Evolutionary conservation across 148 eudicot species (phyloP), one percentile per base, ranked within the genome.

Genomic region (Spergularia marina): DNA sequence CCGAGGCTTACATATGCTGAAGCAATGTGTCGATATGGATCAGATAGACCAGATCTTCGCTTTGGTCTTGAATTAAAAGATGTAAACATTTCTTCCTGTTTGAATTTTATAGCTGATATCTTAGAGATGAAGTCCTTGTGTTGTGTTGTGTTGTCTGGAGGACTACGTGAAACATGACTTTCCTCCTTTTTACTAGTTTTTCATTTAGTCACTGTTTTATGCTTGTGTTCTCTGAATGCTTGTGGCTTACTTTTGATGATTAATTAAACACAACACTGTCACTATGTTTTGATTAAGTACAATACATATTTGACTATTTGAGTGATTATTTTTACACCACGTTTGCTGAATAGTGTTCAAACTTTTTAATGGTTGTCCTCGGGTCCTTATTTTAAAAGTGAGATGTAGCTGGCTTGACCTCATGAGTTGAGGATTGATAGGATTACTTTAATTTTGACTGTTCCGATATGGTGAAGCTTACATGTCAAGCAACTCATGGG

Each of bases 1-100:
- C 98, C 92, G 15, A 90, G 96, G 88, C 91, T 95, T 65, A 92
- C 97, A 36, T 95, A 92, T 86, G 91, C 91, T 51, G 97, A 95
- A 87, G 96, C 94, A 59, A 92, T 92, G 96, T 83, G 79, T 77
- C 87, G 92, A 78, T 95, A 85, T 88, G 98, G 98, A 83, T 90
- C 98, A 74, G 98, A 95, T 86, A 89, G 86, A 78, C 98, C 97
- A 64, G 98, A 95, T 86, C 79, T 83, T 70, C 98, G 98, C 68
- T 95, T 95, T 89, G 94, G 85, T 80, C 91, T 95, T 80, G 94
- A 95, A 83, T 73, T 95, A 75, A 90, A 80, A 88, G 92, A 95
- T 79, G 98, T 95, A 92, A 83, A 77, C 16, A 8, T 56, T 78
- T 16, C 71, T 7, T 57, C 67, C 23, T 6, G 21, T 57, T 71